Conservation (phyloP, 768 basidiomycete genomes). For the Psilocybe subaeruginosa region DNA sequence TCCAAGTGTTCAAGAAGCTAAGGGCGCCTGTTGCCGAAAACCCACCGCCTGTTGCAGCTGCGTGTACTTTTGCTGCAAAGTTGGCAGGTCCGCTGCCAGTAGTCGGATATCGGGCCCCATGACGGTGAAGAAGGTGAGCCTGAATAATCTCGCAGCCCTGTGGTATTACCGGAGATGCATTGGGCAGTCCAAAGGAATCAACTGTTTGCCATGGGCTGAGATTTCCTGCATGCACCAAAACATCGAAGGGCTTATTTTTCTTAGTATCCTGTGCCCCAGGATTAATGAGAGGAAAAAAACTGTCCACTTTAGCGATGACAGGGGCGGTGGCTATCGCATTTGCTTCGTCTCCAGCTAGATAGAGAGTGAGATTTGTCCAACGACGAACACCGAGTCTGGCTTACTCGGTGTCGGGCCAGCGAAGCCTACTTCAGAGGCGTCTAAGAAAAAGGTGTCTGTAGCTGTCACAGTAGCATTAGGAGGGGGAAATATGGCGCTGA, state of each 20-base stretch:
- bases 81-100: slow-evolving; percentile 45
- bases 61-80: slow-evolving; percentile 49
- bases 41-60: slow-evolving; percentile 39
- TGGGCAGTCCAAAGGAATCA: slow-evolving; percentile 50
- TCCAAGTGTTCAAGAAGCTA: slow-evolving; percentile 73
- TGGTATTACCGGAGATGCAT: slow-evolving; percentile 48
- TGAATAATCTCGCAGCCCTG: slow-evolving; percentile 48
- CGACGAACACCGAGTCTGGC: slow-evolving; percentile 6
- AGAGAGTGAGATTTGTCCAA: too few species aligned
- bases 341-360: slow-evolving; percentile 45
- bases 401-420: slow-evolving; percentile 51
- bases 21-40: slow-evolving; percentile 59
- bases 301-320: slow-evolving; percentile 34
- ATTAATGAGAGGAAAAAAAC: slow-evolving; percentile 43
- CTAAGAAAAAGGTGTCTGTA: slow-evolving; percentile 43
- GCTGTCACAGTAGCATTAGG: slow-evolving; percentile 37
- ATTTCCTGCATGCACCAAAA: slow-evolving; percentile 49
- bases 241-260: slow-evolving; percentile 39
- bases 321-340: slow-evolving; percentile 45
- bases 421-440: slow-evolving; percentile 45
- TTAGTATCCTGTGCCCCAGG: slow-evolving; percentile 35
- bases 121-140: slow-evolving; percentile 67
- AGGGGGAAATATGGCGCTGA: slow-evolving; percentile 45
- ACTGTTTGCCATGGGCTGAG: slow-evolving; percentile 56
- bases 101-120: slow-evolving; percentile 68